phyloP scores from a whole-genome alignment of 306 rosid genomes.

The Spatholobus suberectus region DNA sequence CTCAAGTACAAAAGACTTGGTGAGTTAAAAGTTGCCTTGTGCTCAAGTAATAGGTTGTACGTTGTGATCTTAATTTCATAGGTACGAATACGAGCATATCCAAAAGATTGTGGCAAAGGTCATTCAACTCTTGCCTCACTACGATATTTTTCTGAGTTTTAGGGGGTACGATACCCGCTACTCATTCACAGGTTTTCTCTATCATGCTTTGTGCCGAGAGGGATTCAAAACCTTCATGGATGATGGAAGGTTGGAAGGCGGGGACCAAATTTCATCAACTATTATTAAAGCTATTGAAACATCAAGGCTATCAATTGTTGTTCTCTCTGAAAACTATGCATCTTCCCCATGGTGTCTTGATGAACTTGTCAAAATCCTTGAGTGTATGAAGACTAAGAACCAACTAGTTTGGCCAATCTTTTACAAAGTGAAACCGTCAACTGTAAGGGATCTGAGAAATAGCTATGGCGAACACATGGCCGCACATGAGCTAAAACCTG shows the following conservation, averaged over 20 bases:
- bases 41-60: no score
- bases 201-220: neutral
- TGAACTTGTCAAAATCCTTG: slow-evolving; percentile 16
- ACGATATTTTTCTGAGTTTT: neutral
- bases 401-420: slow-evolving; percentile 29
- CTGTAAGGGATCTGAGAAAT: neutral
- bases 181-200: slow-evolving; percentile 20
- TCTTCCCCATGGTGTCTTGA: slow-evolving; percentile 32
- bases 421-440: slow-evolving; percentile 32
- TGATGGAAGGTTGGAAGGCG: neutral
- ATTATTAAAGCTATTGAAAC: slow-evolving; percentile 1
- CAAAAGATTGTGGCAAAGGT: neutral
- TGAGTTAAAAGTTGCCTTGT: no score
- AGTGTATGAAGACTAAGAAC: neutral
- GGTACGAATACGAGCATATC: neutral
- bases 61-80: neutral
- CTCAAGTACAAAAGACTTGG: no score
- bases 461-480: neutral
- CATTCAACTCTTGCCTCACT: neutral
- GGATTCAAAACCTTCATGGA: slow-evolving; percentile 38
- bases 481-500: neutral
- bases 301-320: slow-evolving; percentile 17
- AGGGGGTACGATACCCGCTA: neutral
- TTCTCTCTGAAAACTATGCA: slow-evolving; percentile 29
- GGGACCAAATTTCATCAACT: slow-evolving; percentile 15